Evolutionary conservation across 2,329 filamentous ascomycete species (phyloP).

Genomic region (Pyricularia sp.): DNA sequence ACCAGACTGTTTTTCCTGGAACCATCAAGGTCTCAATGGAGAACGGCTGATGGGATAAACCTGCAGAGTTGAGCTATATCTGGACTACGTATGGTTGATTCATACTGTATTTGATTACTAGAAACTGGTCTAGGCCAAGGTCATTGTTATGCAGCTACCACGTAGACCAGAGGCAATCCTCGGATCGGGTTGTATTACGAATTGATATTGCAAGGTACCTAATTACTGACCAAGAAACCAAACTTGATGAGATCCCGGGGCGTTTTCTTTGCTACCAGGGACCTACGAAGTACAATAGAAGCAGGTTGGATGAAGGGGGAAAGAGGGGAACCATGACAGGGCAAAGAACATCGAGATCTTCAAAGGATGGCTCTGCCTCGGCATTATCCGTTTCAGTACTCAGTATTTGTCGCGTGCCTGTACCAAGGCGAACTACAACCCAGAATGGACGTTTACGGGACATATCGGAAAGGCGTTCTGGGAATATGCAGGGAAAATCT

Average conservation of each 20-base stretch:
- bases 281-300: not conserved
- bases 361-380: not conserved
- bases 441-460: not conserved
- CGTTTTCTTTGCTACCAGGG: not conserved
- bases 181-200: not conserved
- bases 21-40: no score
- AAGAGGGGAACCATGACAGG: not conserved
- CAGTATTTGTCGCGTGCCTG: not conserved
- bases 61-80: not conserved
- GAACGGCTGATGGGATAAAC: not conserved
- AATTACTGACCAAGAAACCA: not conserved
- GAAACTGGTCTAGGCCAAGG: not conserved
- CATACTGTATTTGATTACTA: not conserved
- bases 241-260: not conserved
- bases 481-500: not conserved
- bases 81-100: not conserved
- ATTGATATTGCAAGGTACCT: not conserved
- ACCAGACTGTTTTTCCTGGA: no score
- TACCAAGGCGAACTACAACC: not conserved
- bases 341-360: not conserved
- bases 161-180: not conserved
- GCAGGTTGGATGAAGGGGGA: not conserved
- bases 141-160: not conserved
- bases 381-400: not conserved
- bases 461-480: not conserved